Evolutionary conservation across 1,139 yeast genomes (phyloP), one percentile per base, ranked within the genome.

Genomic region (Pichia sp.): DNA sequence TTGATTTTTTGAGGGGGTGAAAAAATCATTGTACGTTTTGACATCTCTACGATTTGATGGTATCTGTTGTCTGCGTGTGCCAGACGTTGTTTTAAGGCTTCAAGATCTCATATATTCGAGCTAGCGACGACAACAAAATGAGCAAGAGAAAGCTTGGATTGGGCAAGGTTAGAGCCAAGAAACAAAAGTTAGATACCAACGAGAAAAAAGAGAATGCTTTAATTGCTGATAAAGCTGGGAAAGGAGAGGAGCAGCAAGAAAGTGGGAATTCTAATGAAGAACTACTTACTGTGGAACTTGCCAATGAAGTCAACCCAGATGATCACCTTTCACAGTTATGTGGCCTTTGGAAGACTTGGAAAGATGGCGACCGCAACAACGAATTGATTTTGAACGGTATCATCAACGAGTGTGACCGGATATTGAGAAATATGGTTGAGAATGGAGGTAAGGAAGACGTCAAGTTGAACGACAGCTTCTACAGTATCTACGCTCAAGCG

Each of bases 361-460:
- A 66, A 46, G 62, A 73, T 44, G 75, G 85, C 3, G 82, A 79
- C 18, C 78, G 78, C 58, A 83, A 80, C 48, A 79, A 78, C 58
- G 89, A 78, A 65, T 71, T 77, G 57, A 79, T 89, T 41, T 71
- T 90, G 49, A 87, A 90, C 62, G 98, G 97, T 28, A 78, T 93
- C 4, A 80, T 93, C 21, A 96, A 93, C 63, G 98, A 93, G 67
- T 87, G 96, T 69, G 97, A 91, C 63, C 72, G 96, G 46, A 66
- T 89, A 41, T 73, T 89, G 59, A 75, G 96, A 61, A 74, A 75
- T 51, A 54, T 61, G 65, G 70, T 66, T 42, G 69, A 68, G 25
- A 65, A 66, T 21, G 70, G 70, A 3, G 67, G 67, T 12, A 53
- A 62, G 2, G 62, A 66, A 52, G 55, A 60, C 34, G 58, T 58